A percentile compares a stretch with the other conserved stretches of the same genome.
Conservation (phyloP, 495 filamentous ascomycete species). For the Tuber calosporum region DNA sequence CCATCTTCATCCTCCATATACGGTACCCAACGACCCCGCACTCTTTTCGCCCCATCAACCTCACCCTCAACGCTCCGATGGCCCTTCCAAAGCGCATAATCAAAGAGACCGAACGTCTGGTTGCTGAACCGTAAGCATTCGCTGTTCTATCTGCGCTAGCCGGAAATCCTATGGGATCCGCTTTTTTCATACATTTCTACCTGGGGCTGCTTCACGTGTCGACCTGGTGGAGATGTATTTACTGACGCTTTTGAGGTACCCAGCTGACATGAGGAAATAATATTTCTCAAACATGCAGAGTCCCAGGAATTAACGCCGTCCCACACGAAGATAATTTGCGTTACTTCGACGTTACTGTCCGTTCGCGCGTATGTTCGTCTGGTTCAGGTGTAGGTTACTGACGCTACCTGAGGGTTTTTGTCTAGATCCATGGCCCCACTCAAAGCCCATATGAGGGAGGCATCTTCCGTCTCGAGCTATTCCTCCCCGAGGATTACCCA, state of each 20-base stretch:
- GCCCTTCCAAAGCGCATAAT: constrained; percentile 86
- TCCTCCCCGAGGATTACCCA: constrained; percentile 98
- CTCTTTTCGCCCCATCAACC: constrained; percentile 25
- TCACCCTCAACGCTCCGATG: constrained; percentile 33
- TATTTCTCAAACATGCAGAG: constrained; percentile 48
- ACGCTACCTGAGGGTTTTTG: constrained; percentile 14
- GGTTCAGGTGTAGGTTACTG: not conserved
- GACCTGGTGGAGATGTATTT: constrained; percentile 15
- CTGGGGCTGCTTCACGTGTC: constrained; percentile 6
- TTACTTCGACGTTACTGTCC: constrained; percentile 83
- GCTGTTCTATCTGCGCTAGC: not conserved
- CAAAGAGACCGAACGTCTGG: constrained; percentile 96
- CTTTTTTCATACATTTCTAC: constrained; percentile 13
- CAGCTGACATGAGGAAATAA: constrained; percentile 5
- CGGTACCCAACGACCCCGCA: constrained; percentile 31
- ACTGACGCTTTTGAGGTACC: constrained; percentile 23
- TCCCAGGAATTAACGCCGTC: constrained; percentile 90
- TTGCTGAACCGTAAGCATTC: constrained; percentile 80
- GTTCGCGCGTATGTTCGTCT: constrained; percentile 6
- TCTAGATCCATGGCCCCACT: constrained; percentile 78
- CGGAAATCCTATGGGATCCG: not conserved
- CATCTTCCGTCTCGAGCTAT: constrained; percentile 94
- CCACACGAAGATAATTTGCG: constrained; percentile 98
- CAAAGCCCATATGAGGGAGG: constrained; percentile 65
- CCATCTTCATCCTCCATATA: not conserved